These are phyloP conservation scores for Pyrenophora graminea DNA, from an alignment of 2,329 filamentous ascomycete genomes.

Conservation along the genomic window DNA sequence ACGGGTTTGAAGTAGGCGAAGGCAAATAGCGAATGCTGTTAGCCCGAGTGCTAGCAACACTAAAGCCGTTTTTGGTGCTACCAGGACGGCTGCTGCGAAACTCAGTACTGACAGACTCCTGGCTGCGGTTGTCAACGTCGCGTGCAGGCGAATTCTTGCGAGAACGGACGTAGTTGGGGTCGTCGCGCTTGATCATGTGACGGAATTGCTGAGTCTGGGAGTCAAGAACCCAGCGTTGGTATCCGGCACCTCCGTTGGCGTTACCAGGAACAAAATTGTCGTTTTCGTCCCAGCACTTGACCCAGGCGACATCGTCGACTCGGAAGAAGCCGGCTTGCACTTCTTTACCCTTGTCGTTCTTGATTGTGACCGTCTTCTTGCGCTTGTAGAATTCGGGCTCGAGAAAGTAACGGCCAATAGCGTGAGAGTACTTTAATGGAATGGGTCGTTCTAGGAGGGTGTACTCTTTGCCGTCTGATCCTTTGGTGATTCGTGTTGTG, in stretches of 20 bases:
- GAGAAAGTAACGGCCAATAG: constrained; percentile 55
- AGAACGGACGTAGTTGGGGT: constrained; percentile 39
- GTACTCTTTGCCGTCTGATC: constrained; percentile 21
- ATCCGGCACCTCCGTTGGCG: constrained; percentile 26
- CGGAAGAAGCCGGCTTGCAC: constrained; percentile 54
- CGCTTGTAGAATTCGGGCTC: constrained; percentile 54
- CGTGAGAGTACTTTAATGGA: constrained; percentile 53
- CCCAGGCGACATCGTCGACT: constrained; percentile 56
- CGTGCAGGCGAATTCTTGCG: constrained; percentile 30
- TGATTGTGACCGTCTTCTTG: constrained; percentile 50
- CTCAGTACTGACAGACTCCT: constrained; percentile 39
- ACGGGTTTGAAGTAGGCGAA: constrained; percentile 22
- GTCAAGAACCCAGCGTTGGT: constrained; percentile 56
- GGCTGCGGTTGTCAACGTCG: constrained; percentile 25
- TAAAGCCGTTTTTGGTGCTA: constrained; percentile 33
- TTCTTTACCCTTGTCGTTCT: constrained; percentile 44
- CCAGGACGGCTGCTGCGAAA: constrained; percentile 29
- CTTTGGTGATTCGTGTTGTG: constrained; percentile 20
- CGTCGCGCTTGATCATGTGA: constrained; percentile 47
- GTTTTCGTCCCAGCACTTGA: constrained; percentile 55
- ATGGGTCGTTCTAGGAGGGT: constrained; percentile 40
- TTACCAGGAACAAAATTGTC: constrained; percentile 57
- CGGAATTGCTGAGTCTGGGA: constrained; percentile 45
- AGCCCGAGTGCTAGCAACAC: constrained; percentile 32
- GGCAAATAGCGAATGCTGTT: constrained; percentile 34